A percentile compares a stretch with the other conserved stretches of the same genome.
These are phyloP conservation scores for Crucibulum laeve DNA, from an alignment of 768 basidiomycete species.

Conservation along the genomic window DNA sequence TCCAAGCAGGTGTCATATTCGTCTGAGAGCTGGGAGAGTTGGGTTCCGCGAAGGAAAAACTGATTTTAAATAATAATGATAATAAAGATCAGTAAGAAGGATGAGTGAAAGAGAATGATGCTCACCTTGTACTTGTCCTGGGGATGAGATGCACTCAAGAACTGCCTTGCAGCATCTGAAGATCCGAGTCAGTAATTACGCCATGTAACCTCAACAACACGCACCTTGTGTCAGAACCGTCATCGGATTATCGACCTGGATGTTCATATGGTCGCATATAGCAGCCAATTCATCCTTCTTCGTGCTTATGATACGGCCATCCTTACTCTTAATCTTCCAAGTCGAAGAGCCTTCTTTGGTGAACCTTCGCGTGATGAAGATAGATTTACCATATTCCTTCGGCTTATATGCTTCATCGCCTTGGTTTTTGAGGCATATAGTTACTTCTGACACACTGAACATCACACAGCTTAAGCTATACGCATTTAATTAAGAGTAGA, in stretches of 20 bases:
- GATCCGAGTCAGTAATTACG: constrained; percentile 19
- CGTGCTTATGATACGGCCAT: constrained; percentile 61
- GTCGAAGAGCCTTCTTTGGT: constrained; percentile 67
- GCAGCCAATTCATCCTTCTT: constrained; percentile 83
- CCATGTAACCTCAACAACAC: not conserved
- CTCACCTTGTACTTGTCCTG: constrained; percentile 85
- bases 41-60: constrained; percentile 96
- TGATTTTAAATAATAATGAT: constrained; percentile 21
- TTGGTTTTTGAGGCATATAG: constrained; percentile 80
- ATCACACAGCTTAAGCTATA: not conserved
- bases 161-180: constrained; percentile 68
- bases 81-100: not conserved
- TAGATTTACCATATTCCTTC: constrained; percentile 81
- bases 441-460: constrained; percentile 65
- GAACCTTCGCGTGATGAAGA: constrained; percentile 80
- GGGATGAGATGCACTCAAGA: constrained; percentile 78
- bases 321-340: constrained; percentile 80
- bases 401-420: constrained; percentile 88
- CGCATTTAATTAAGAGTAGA: not conserved
- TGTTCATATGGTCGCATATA: constrained; percentile 94
- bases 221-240: constrained; percentile 86
- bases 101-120: not conserved
- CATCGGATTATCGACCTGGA: constrained; percentile 96
- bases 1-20: constrained; percentile 78
- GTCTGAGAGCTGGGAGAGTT: constrained; percentile 79